Conservation (phyloP, 331 rosid genomes). For the Acacia pycnantha region DNA sequence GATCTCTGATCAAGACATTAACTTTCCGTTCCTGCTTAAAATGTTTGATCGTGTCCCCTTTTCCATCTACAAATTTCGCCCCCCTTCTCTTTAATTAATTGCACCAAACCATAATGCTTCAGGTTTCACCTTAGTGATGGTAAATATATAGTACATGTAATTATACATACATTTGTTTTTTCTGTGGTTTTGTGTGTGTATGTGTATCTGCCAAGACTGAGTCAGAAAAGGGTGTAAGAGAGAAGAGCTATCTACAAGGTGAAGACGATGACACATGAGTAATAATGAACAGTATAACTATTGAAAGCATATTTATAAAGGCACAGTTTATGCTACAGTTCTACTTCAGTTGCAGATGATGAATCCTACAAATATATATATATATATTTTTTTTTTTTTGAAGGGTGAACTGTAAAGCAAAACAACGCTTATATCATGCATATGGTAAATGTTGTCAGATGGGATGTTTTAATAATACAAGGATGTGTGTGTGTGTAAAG, state of each 20-base stretch:
- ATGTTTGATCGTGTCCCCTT: conserved; percentile 52
- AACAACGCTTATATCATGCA: not conserved
- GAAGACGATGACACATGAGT: not conserved
- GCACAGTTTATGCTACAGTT: conserved; percentile 10
- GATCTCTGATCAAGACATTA: conserved; percentile 53
- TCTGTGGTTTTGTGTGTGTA: not conserved
- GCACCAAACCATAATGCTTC: not conserved
- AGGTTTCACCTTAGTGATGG: not conserved
- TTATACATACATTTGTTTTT: not conserved
- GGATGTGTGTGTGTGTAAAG: not conserved
- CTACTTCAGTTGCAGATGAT: conserved; percentile 7
- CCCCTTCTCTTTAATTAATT: conserved; percentile 19
- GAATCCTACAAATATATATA: not conserved
- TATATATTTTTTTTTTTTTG: not conserved
- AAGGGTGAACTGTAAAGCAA: not conserved
- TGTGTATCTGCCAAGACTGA: not conserved
- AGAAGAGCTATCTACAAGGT: not conserved
- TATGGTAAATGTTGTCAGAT: not conserved
- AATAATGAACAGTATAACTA: not conserved
- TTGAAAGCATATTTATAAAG: conserved; percentile 13
- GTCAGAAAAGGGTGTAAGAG: not conserved
- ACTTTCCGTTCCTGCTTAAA: conserved; percentile 38
- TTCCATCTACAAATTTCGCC: conserved; percentile 25
- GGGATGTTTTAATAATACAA: not conserved
- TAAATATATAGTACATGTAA: not conserved